Conservation (phyloP, 768 basidiomycete genomes). For the Antrodiella citrinella region DNA sequence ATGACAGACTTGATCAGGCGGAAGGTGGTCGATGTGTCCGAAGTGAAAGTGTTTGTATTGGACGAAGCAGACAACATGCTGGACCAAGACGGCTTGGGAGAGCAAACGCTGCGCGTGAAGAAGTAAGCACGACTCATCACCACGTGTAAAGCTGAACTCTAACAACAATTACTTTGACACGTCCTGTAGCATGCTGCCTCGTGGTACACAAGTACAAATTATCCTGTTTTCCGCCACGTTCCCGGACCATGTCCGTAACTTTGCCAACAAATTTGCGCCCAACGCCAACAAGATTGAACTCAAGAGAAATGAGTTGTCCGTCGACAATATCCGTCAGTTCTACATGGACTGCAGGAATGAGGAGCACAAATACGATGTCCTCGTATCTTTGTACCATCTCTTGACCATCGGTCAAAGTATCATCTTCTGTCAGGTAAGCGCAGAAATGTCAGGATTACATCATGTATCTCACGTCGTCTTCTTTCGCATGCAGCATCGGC, state of each 20-base stretch:
- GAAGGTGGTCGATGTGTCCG: slow-evolving; percentile 68
- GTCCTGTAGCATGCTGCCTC: slow-evolving; percentile 47
- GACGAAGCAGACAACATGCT: slow-evolving; percentile 99
- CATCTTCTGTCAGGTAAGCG: slow-evolving; percentile 87
- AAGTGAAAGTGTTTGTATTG: slow-evolving; percentile 88
- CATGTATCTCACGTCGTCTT: slow-evolving; percentile 1
- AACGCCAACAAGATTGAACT: slow-evolving; percentile 94
- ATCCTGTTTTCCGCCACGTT: slow-evolving; percentile 98
- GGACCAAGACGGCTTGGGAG: slow-evolving; percentile 87
- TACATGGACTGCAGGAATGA: slow-evolving; percentile 94
- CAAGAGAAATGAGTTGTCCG: slow-evolving; percentile 86
- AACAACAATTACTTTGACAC: too few species aligned
- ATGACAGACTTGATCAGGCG: slow-evolving; percentile 79
- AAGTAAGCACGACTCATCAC: slow-evolving; percentile 58
- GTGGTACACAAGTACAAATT: slow-evolving; percentile 56
- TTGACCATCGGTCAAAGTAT: slow-evolving; percentile 97
- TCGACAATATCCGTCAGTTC: slow-evolving; percentile 93
- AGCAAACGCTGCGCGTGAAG: slow-evolving; percentile 89
- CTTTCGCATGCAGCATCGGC: slow-evolving; percentile 52
- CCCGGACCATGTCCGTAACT: slow-evolving; percentile 86
- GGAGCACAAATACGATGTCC: slow-evolving; percentile 91
- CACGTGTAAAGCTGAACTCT: too few species aligned
- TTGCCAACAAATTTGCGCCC: slow-evolving; percentile 90
- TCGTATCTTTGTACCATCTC: slow-evolving; percentile 82
- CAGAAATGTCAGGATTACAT: neutral